Evolutionary conservation across 371 early-diverging fungal genomes (phyloP).

Genomic region (Mortierella sp.): DNA sequence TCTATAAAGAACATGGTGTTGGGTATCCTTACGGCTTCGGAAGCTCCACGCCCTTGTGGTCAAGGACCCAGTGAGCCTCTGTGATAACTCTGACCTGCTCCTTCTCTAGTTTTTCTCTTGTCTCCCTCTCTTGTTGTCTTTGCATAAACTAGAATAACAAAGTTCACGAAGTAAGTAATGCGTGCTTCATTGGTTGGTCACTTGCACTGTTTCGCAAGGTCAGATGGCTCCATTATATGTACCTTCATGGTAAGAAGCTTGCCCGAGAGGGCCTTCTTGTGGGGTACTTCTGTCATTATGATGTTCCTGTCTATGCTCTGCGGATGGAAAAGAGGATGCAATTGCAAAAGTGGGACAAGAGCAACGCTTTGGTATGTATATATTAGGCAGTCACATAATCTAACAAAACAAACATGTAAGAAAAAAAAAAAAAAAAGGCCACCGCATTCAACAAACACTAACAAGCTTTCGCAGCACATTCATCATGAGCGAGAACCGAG

Average conservation of each 20-base stretch:
- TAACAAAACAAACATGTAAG: slow-evolving; percentile 5
- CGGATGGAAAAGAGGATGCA: background rate
- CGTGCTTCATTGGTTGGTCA: no score
- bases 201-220: no score
- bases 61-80: slow-evolving; percentile 70
- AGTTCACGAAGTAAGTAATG: no score
- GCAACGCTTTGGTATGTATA: background rate
- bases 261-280: slow-evolving; percentile 60
- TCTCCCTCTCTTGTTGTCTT: slow-evolving; percentile 63
- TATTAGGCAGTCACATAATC: background rate
- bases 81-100: slow-evolving; percentile 67
- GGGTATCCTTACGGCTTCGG: slow-evolving; percentile 63
- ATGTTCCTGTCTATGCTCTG: no score
- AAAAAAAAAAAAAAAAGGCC: slow-evolving; percentile 7
- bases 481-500: slow-evolving; percentile 32
- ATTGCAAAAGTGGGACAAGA: background rate
- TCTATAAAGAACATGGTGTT: no score
- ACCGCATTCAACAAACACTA: background rate
- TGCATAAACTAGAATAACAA: slow-evolving; percentile 67
- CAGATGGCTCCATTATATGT: no score
- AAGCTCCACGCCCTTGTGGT: slow-evolving; percentile 58
- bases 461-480: background rate
- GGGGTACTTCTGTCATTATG: slow-evolving; percentile 35
- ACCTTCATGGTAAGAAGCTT: slow-evolving; percentile 64
- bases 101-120: slow-evolving; percentile 56